Evolutionary conservation across 2,329 filamentous ascomycete genomes (phyloP), one percentile per base, ranked within the genome.

Genomic region (Colletotrichum gloeosporioides): DNA sequence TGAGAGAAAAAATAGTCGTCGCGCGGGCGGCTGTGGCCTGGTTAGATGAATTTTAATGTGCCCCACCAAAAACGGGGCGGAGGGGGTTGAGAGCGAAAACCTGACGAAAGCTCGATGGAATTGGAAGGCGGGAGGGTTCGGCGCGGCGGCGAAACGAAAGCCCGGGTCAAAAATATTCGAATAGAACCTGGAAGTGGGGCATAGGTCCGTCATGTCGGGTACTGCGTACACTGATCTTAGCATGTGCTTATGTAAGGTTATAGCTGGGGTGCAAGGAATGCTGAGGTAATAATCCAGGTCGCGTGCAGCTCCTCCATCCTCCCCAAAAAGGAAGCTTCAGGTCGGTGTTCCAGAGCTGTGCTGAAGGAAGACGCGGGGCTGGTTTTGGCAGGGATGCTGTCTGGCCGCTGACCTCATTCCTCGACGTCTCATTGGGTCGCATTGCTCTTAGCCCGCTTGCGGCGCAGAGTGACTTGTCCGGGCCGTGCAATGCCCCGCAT

Each of bases 1-100:
- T 63, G 44, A 67, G 65, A 72, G 53, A 78, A 78, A 77, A 79
- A 81, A 78, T 79, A 79, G 36, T 72, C 66, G 36, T 64, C 69
- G 71, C 65, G 66, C 66, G 53, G 31, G n/a, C 29, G 64, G 39
- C 44, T 69, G 74, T 77, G 68, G 71, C 66, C 69, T 78, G 44
- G 73, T 74, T 72, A 77, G 78, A 77, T 73, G 76, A 77, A 77
- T 67, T 77, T 77, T 74, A 73, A 74, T 31, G 68, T 71, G 75
- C 71, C 72, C 75, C 75, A 77, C 77, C 69, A 57, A 32, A 73
- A 69, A 31, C 22, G 64, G 64, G 63, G 71, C 31, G 59, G 31
- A 34, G 25, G 65, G 71, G 34, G 64, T 55, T 59, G 44, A 53
- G 44, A 53, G 44, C 44, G 22, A 53, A 53, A 53, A 53, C 44